Conservation (phyloP, 176 grass and related monocot species). For the Oryza coarctata region DNA sequence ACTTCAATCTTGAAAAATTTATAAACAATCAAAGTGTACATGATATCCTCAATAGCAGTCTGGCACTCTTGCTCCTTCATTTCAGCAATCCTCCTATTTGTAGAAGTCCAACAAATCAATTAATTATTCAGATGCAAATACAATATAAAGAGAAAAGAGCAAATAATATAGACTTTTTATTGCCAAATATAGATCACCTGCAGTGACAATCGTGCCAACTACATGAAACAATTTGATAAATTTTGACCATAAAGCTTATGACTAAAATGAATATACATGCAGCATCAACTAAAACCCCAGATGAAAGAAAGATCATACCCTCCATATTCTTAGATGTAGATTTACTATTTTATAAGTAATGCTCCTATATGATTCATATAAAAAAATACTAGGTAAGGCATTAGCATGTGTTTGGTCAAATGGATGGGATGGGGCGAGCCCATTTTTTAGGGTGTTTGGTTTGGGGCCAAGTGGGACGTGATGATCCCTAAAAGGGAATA, state of each 20-base stretch:
- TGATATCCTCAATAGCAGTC: slow-evolving; percentile 56
- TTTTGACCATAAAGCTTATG: not conserved
- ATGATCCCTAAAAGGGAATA: too few relatives aligned
- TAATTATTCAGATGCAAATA: not conserved
- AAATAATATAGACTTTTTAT: not conserved
- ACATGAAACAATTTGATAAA: not conserved
- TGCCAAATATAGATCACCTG: not conserved
- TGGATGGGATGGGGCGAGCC: too few relatives aligned
- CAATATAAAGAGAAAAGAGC: not conserved
- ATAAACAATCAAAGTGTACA: slow-evolving; percentile 66
- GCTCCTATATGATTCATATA: not conserved
- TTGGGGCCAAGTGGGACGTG: too few relatives aligned
- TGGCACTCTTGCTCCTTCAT: slow-evolving; percentile 59
- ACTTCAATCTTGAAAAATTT: slow-evolving; percentile 65
- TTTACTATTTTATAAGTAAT: not conserved
- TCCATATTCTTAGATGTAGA: not conserved
- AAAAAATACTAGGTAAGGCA: not conserved
- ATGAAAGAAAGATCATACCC: not conserved
- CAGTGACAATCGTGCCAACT: not conserved
- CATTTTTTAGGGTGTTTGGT: too few relatives aligned
- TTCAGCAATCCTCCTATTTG: slow-evolving; percentile 62
- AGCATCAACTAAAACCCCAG: not conserved
- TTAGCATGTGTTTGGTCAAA: too few relatives aligned
- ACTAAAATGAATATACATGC: slow-evolving; percentile 2
- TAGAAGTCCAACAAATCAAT: slow-evolving; percentile 18